Evolutionary conservation across 2,329 filamentous ascomycete species (phyloP), one percentile per base, ranked within the genome.

Genomic region (Epichloe coenophiala): DNA sequence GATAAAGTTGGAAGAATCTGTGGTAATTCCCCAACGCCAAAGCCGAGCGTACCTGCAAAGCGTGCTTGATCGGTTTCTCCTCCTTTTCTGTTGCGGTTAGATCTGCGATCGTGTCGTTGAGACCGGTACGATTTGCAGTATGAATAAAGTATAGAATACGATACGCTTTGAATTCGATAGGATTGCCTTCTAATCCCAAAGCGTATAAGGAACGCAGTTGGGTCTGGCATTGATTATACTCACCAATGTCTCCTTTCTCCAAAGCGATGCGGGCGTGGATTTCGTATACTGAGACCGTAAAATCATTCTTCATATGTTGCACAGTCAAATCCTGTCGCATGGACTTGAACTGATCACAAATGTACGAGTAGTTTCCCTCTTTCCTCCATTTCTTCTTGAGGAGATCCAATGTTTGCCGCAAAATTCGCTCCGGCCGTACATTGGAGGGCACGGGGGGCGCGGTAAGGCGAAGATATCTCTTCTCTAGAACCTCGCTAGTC

Each of bases 161-260:
- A 76, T 98, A 98, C 57, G 91, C 93, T 80, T 93, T 93, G 73
- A 98, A 98, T 71, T 98, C 93, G 72, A 87, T 83, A 64, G 87
- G 82, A 68, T 90, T 89, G 62, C 91, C 93, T 64, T 88, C 88
- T 66, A 95, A 74, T 59, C 87, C 86, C 72, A 88, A 80, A 67
- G 81, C 80, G 71, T 98, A 97, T 62, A 98, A 75, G 58, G 86
- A 88, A 69, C 88, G 88, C 65, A 98, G 77, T 73, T 98, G 93
- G 63, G 93, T 97, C 75, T 98, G 93, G 71, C 93, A 98, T 78
- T 98, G 93, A 75, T 98, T 98, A 93, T 98, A 98, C 93, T 98
- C 93, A 98, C 93, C 91, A 75, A 97, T 81, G 76, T 98, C 93
- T 71, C 87, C 89, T 78, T 94, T 96, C 71, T 98, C 91, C 69